phyloP scores from a whole-genome alignment of 257 asterid species.

The Gentiana macrophylla region DNA sequence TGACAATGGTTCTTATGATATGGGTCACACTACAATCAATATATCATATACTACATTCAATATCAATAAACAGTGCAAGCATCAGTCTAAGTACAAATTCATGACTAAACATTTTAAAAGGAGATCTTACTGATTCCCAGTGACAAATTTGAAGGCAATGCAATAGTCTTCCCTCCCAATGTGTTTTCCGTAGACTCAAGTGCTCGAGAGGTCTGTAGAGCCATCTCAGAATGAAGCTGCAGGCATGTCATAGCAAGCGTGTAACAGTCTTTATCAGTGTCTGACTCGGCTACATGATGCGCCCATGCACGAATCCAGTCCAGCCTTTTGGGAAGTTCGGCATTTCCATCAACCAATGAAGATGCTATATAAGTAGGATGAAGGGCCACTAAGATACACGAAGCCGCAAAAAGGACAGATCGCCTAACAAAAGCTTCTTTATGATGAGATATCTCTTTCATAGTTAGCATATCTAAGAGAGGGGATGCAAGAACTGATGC shows the following conservation, averaged over 20 bases:
- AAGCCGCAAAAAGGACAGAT: slow-evolving; percentile 84
- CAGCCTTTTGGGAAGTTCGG: slow-evolving; percentile 62
- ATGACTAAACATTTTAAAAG: slow-evolving; percentile 15
- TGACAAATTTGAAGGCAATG: slow-evolving; percentile 32
- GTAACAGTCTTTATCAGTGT: slow-evolving; percentile 82
- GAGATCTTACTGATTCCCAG: slow-evolving; percentile 44
- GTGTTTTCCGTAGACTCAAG: slow-evolving; percentile 37
- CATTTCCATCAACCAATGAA: slow-evolving; percentile 54
- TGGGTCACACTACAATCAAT: no score
- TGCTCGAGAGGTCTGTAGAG: slow-evolving; percentile 78
- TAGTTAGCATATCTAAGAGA: slow-evolving; percentile 69
- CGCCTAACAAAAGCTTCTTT: slow-evolving; percentile 85
- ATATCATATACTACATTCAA: no score
- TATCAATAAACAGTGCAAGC: no score
- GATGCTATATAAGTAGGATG: slow-evolving; percentile 83
- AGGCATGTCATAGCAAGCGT: slow-evolving; percentile 84
- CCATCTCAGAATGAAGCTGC: slow-evolving; percentile 91
- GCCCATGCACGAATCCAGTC: slow-evolving; percentile 92
- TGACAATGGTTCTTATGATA: no score
- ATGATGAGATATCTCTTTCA: slow-evolving; percentile 64
- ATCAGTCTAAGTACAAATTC: neutral
- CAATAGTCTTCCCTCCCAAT: slow-evolving; percentile 19
- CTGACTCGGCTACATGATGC: slow-evolving; percentile 67
- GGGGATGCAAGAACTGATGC: slow-evolving; percentile 83
- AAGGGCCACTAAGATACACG: slow-evolving; percentile 69